Percentiles rank a stretch among this genome's conserved stretches.
These are phyloP conservation scores for Umbelopsis sp. DNA, from an alignment of 192 early-diverging fungal species.

Conservation along the genomic window DNA sequence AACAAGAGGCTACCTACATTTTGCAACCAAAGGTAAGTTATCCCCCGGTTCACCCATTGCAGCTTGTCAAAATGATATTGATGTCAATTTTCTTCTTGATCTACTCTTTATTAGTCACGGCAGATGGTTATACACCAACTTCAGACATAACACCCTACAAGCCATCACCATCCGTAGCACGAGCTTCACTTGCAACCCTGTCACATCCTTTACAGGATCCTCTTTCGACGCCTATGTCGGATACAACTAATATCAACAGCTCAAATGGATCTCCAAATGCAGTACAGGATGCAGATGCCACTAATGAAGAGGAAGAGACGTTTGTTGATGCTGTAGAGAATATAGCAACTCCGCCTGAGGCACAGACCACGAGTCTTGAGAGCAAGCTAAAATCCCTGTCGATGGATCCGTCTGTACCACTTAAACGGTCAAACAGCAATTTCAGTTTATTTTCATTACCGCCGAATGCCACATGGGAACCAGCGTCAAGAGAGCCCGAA, in stretches of 20 bases:
- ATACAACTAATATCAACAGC: not conserved
- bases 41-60: not conserved
- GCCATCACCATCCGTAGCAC: not conserved
- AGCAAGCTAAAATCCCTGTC: not conserved
- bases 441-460: conserved; percentile 27
- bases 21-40: conserved; percentile 23
- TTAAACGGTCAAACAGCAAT: conserved; percentile 25
- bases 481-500: not conserved
- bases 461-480: conserved; percentile 4
- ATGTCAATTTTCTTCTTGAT: not conserved
- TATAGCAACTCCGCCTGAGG: not conserved
- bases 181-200: not conserved
- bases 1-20: conserved; percentile 13
- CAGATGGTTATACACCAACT: not conserved
- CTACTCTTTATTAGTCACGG: not conserved
- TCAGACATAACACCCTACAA: too few relatives aligned
- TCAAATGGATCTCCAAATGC: too few relatives aligned
- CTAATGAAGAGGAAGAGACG: not conserved
- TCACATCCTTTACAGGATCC: not conserved
- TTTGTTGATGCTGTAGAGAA: conserved; percentile 9
- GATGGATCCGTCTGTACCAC: not conserved
- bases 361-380: conserved; percentile 4
- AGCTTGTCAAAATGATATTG: not conserved
- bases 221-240: too few relatives aligned
- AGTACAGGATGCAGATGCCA: not conserved